Evolutionary conservation across 495 filamentous ascomycete species (phyloP).

Genomic region (Aspergillus hancockii): DNA sequence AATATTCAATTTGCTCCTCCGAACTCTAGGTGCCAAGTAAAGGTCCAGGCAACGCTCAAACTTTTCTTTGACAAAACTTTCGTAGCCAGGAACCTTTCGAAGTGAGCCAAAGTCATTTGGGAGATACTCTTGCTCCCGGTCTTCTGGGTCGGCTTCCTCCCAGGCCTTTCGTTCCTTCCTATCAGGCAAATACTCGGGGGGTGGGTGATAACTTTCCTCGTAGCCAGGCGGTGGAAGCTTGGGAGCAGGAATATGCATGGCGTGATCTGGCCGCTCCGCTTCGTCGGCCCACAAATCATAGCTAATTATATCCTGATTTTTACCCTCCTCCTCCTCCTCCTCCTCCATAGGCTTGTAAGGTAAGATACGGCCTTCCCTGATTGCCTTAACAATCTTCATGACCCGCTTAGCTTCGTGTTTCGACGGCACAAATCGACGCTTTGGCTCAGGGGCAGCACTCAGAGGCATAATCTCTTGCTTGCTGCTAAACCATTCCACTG

Average conservation of each 20-base stretch:
- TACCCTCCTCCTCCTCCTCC: conserved; percentile 70
- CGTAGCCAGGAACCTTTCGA: conserved; percentile 91
- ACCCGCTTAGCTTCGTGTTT: conserved; percentile 96
- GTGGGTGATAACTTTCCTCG: conserved; percentile 95
- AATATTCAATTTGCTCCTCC: conserved; percentile 93
- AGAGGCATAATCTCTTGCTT: conserved; percentile 91
- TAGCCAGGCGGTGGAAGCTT: conserved; percentile 93
- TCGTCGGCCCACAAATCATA: conserved; percentile 98
- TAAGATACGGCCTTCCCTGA: conserved; percentile 88
- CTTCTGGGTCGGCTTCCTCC: conserved; percentile 86
- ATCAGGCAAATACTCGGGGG: conserved; percentile 88
- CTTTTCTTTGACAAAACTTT: conserved; percentile 85
- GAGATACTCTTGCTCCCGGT: conserved; percentile 85
- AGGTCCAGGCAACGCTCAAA: conserved; percentile 95
- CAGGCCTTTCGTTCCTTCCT: conserved; percentile 82
- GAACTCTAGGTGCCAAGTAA: conserved; percentile 88
- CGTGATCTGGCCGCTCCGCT: conserved; percentile 74
- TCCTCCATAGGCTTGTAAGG: conserved; percentile 84
- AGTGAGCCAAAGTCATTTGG: conserved; percentile 79
- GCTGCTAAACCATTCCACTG: conserved; percentile 89
- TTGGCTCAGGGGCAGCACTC: conserved; percentile 92
- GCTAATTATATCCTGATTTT: conserved; percentile 66
- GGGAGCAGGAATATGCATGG: conserved; percentile 95
- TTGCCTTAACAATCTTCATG: conserved; percentile 97
- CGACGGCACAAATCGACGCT: conserved; percentile 93